These are phyloP conservation scores for Plasmodium gonderi DNA, from an alignment of 169 alveolate genomes.

Conservation along the genomic window DNA sequence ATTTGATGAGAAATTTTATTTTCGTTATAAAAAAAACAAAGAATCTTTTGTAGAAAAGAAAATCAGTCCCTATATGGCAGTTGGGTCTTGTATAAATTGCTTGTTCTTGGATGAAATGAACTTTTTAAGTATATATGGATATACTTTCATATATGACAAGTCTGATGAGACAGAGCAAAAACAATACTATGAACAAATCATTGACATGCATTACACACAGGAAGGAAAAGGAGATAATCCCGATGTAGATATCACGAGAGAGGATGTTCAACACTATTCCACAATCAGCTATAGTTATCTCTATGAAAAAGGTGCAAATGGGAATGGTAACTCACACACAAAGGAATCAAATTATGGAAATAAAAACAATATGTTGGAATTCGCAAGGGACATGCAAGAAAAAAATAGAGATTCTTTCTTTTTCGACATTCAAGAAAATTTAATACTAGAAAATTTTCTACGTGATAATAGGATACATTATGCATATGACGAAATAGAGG, in stretches of 20 bases:
- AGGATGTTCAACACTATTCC: background rate
- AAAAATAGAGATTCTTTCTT: background rate
- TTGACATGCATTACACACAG: constrained; percentile 10
- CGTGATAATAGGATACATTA: constrained; percentile 63
- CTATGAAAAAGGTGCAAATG: background rate
- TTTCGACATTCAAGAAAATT: background rate
- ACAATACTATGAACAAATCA: constrained; percentile 17
- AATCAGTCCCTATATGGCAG: constrained; percentile 44
- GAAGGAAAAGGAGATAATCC: background rate
- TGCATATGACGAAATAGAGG: constrained; percentile 60
- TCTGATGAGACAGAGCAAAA: constrained; percentile 37
- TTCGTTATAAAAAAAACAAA: constrained; percentile 20
- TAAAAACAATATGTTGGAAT: too few species aligned
- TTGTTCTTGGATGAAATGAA: constrained; percentile 71
- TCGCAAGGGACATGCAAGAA: background rate
- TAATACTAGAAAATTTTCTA: constrained; percentile 25
- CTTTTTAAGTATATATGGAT: constrained; percentile 65
- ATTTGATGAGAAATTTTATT: constrained; percentile 34
- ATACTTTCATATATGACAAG: constrained; percentile 57
- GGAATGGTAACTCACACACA: background rate
- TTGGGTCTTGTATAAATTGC: constrained; percentile 71
- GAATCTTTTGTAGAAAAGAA: constrained; percentile 45
- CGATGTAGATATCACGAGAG: background rate
- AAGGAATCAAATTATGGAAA: background rate
- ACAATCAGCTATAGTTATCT: background rate